Conservation (phyloP, 1,284 basidiomycete species). For the Austroboletus novae-zelandiae region DNA sequence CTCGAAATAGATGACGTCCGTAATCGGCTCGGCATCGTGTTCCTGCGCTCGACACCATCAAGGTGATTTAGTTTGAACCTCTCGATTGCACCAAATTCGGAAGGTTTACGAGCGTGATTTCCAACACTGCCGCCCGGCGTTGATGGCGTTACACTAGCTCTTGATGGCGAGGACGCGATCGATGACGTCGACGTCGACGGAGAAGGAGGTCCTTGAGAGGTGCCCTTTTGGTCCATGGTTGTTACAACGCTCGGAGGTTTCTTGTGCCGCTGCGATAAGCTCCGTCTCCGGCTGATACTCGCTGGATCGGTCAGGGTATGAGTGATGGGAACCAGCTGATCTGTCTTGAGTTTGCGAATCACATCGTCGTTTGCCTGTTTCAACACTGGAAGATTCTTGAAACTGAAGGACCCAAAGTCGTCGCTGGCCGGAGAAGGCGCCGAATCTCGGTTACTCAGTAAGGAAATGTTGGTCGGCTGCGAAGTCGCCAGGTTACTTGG, state of each 20-base stretch:
- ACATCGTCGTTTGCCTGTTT: constrained; percentile 99
- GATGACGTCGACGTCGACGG: constrained; percentile 93
- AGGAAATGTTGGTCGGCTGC: constrained; percentile 46
- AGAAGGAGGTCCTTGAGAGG: constrained; percentile 73
- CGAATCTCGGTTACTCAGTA: constrained; percentile 44
- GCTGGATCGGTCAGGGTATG: constrained; percentile 70
- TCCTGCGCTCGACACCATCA: constrained; percentile 73
- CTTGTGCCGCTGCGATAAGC: constrained; percentile 70
- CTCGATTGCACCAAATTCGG: constrained; percentile 82
- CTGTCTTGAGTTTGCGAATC: constrained; percentile 90
- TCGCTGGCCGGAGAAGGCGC: constrained; percentile 58
- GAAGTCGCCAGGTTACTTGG: constrained; percentile 43
- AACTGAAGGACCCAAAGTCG: constrained; percentile 97
- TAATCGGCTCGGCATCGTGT: constrained; percentile 85
- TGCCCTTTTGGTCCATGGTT: constrained; percentile 56
- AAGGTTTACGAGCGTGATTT: constrained; percentile 76
- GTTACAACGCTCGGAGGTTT: constrained; percentile 78
- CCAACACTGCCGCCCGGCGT: constrained; percentile 59
- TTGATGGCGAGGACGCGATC: constrained; percentile 87
- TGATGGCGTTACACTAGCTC: constrained; percentile 66
- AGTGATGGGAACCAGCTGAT: constrained; percentile 69
- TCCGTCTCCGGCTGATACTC: constrained; percentile 62
- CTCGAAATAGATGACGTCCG: constrained; percentile 83
- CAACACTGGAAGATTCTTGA: constrained; percentile 95
- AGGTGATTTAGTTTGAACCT: constrained; percentile 80